phyloP scores from a whole-genome alignment of 1,284 basidiomycete species.

The Sphaerobolus stellatus region DNA sequence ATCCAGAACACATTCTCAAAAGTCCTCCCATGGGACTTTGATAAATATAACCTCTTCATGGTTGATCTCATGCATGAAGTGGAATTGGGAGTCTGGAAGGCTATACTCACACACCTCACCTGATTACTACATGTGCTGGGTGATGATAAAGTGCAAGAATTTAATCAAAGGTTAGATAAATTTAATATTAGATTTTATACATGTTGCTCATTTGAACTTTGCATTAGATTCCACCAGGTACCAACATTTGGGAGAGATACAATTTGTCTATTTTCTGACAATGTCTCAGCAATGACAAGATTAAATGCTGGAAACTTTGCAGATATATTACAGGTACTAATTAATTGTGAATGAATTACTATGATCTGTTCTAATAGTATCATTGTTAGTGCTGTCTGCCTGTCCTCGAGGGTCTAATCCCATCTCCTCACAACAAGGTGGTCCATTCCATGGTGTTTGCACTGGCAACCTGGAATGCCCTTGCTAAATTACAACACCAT shows the following conservation, averaged over 20 bases:
- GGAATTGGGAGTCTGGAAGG: constrained; percentile 40
- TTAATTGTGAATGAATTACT: too few species aligned
- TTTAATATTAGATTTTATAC: background rate
- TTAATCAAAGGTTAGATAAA: background rate
- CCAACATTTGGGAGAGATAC: constrained; percentile 11
- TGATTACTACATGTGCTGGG: constrained; percentile 14
- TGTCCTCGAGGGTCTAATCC: too few species aligned
- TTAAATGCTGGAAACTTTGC: constrained; percentile 14
- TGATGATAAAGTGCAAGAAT: background rate
- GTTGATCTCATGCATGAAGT: constrained; percentile 40
- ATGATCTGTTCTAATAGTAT: too few species aligned
- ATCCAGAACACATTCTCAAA: constrained; percentile 36
- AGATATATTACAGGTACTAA: constrained; percentile 16
- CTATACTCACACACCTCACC: constrained; percentile 33
- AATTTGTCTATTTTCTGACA: constrained; percentile 12
- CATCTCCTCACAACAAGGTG: too few species aligned
- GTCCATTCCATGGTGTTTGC: too few species aligned
- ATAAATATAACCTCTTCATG: constrained; percentile 30
- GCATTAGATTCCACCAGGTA: constrained; percentile 12
- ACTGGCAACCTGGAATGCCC: too few species aligned
- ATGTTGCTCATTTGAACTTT: background rate
- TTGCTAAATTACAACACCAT: too few species aligned
- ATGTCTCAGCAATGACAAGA: constrained; percentile 12
- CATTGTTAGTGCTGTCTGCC: too few species aligned
- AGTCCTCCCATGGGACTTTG: constrained; percentile 21